Percentiles rank a stretch among this genome's conserved stretches.
phyloP scores from a whole-genome alignment of 2,329 filamentous ascomycete genomes.

The Epichloe amarillans region DNA sequence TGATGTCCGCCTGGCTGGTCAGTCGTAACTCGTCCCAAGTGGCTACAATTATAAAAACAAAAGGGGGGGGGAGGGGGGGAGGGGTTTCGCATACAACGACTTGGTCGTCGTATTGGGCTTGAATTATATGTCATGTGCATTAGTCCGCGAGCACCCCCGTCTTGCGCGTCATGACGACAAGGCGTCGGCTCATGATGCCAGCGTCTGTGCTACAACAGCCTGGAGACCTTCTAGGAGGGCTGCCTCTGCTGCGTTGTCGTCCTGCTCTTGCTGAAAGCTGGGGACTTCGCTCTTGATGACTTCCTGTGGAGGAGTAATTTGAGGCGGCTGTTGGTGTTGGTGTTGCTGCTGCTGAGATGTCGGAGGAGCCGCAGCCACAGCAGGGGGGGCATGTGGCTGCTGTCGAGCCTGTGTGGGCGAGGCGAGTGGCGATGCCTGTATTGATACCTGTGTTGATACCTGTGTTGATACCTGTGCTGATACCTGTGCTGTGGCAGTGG shows the following conservation, averaged over 20 bases:
- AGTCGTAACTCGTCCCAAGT: too few relatives aligned
- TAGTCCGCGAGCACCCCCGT: background rate
- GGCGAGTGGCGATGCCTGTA: background rate
- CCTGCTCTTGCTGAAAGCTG: slow-evolving; percentile 8
- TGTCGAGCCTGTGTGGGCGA: background rate
- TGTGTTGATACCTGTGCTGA: background rate
- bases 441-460: background rate
- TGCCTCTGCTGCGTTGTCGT: slow-evolving; percentile 22
- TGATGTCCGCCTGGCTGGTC: too few relatives aligned
- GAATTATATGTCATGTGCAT: background rate
- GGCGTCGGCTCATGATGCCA: slow-evolving; percentile 7
- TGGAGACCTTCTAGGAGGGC: slow-evolving; percentile 22
- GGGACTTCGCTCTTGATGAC: slow-evolving; percentile 12
- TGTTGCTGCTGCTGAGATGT: background rate
- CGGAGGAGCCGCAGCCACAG: background rate
- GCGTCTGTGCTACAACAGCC: slow-evolving; percentile 18
- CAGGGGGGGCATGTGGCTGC: background rate
- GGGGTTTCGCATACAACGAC: too few relatives aligned
- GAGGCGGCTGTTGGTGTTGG: slow-evolving; percentile 3
- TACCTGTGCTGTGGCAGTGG: background rate
- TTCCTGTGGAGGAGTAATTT: slow-evolving; percentile 9
- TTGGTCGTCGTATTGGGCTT: too few relatives aligned
- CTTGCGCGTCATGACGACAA: background rate
- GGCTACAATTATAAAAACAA: too few relatives aligned
- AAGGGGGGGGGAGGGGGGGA: accelerated